Percentiles rank a stretch among this genome's conserved stretches.
These are phyloP conservation scores for Candida gigantensis DNA, from an alignment of 1,139 yeast genomes.

Conservation along the genomic window DNA sequence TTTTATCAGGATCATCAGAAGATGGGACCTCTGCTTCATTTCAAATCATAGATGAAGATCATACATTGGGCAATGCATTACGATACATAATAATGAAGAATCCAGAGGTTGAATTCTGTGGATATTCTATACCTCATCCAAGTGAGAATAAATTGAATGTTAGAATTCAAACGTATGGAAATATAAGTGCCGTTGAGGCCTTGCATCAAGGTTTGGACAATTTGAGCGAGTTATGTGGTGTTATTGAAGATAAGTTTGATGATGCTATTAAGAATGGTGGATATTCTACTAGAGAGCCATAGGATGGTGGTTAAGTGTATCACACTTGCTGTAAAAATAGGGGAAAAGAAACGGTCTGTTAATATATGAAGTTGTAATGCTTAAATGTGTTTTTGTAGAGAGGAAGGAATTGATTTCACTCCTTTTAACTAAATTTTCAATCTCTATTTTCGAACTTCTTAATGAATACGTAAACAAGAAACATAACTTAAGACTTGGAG, in stretches of 20 bases:
- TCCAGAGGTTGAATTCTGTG: slow-evolving; percentile 97
- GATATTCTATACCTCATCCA: slow-evolving; percentile 98
- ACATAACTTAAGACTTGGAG: no score
- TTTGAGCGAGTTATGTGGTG: slow-evolving; percentile 78
- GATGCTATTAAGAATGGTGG: slow-evolving; percentile 58
- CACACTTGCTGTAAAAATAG: no score
- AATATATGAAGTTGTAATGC: background rate
- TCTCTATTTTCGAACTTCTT: no score
- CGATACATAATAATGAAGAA: slow-evolving; percentile 95
- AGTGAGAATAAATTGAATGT: slow-evolving; percentile 87
- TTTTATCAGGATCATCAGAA: slow-evolving; percentile 88
- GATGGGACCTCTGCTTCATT: slow-evolving; percentile 96
- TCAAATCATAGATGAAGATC: slow-evolving; percentile 91
- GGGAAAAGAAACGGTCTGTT: no score
- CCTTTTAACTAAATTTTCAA: no score
- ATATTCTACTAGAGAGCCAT: slow-evolving; percentile 40
- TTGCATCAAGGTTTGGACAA: slow-evolving; percentile 89
- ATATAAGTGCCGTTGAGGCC: slow-evolving; percentile 88
- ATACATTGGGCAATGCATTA: slow-evolving; percentile 90
- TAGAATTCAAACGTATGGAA: slow-evolving; percentile 92
- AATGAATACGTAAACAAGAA: no score
- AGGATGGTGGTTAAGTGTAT: no score
- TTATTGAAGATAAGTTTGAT: slow-evolving; percentile 75
- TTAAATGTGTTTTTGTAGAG: no score
- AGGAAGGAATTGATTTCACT: no score